Conservation (phyloP, 768 basidiomycete species). For the Suillus alpinus region DNA sequence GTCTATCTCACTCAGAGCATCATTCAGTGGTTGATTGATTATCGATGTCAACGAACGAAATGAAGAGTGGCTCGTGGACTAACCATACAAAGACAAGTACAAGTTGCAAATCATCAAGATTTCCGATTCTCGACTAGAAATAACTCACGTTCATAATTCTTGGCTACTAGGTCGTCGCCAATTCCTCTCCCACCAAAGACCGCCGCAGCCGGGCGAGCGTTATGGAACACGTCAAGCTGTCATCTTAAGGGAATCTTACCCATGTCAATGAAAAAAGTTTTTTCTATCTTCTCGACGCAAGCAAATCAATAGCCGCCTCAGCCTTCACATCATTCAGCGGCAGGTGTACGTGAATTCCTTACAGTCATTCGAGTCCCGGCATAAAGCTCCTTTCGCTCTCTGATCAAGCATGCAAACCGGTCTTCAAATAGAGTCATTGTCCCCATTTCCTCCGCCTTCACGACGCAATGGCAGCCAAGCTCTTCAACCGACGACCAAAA, state of each 20-base stretch:
- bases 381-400: slow-evolving; percentile 8
- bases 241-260: not conserved
- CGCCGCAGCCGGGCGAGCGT: not conserved
- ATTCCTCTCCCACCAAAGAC: not conserved
- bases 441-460: slow-evolving; percentile 6
- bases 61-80: not conserved
- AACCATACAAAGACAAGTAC: not conserved
- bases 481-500: slow-evolving; percentile 23
- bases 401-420: slow-evolving; percentile 25
- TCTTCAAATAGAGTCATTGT: slow-evolving; percentile 20
- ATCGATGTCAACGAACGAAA: too few species aligned
- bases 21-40: not conserved
- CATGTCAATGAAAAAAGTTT: not conserved
- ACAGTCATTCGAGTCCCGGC: too few species aligned
- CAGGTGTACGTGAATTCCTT: not conserved
- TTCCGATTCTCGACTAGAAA: not conserved
- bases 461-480: slow-evolving; percentile 20
- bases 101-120: not conserved
- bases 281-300: not conserved
- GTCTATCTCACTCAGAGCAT: not conserved
- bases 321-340: not conserved
- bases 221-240: not conserved
- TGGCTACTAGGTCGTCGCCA: not conserved
- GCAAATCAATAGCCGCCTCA: not conserved
- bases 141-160: not conserved